Conservation (phyloP, 176 grass and related monocot genomes). For the Raddia guianensis region DNA sequence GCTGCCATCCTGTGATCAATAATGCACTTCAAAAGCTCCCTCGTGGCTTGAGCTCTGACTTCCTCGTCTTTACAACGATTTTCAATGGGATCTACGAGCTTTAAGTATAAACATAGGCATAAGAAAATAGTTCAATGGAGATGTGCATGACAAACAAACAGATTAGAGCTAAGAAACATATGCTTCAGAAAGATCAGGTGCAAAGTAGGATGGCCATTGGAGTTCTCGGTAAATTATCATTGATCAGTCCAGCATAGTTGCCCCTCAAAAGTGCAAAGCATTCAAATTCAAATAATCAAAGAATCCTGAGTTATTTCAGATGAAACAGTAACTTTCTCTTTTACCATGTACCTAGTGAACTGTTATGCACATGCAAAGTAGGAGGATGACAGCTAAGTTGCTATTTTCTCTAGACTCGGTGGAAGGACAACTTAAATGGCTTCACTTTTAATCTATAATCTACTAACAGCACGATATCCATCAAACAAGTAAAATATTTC, state of each 20-base stretch:
- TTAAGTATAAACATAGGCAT: constrained; percentile 37
- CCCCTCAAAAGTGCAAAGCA: constrained; percentile 1
- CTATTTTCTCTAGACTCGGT: neutral
- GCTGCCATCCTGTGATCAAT: constrained; percentile 63
- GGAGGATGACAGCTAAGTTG: neutral
- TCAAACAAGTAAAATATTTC: constrained; percentile 5
- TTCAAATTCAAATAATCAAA: constrained; percentile 1
- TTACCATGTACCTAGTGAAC: constrained; percentile 3
- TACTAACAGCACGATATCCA: neutral
- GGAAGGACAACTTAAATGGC: neutral
- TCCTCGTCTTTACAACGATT: constrained; percentile 90
- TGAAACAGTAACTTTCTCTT: neutral
- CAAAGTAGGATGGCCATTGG: neutral
- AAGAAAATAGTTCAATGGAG: constrained; percentile 31
- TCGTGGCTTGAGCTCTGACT: constrained; percentile 65
- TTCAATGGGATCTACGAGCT: constrained; percentile 99
- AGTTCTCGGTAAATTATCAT: neutral
- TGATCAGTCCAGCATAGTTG: neutral
- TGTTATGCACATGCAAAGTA: neutral
- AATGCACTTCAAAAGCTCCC: constrained; percentile 76
- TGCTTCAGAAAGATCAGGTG: constrained; percentile 9
- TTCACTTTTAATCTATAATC: constrained; percentile 27
- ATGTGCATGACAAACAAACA: constrained; percentile 12
- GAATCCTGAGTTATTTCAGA: neutral
- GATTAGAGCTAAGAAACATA: constrained; percentile 1